These are phyloP conservation scores for Sarocladiaceae sp. DNA, from an alignment of 2,329 filamentous ascomycete species.

Conservation along the genomic window DNA sequence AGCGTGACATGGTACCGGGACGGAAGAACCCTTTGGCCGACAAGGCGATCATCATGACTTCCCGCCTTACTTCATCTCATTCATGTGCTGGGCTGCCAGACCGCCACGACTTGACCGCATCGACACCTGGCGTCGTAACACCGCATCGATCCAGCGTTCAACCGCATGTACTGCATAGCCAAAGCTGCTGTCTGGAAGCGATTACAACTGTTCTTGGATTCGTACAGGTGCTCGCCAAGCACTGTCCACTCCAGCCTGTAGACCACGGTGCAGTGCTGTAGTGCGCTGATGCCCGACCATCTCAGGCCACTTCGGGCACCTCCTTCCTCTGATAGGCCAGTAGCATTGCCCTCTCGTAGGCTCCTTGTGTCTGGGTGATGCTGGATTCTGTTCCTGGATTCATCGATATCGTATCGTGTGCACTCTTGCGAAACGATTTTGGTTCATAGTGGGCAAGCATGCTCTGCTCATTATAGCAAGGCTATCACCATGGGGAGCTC, in stretches of 20 bases:
- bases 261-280: background rate
- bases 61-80: background rate
- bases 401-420: background rate
- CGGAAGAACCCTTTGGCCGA: background rate
- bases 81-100: background rate
- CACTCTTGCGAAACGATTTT: background rate
- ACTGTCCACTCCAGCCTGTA: background rate
- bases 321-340: conserved; percentile 5
- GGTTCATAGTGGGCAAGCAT: conserved; percentile 1
- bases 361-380: background rate
- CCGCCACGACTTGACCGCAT: background rate
- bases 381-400: background rate
- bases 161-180: background rate
- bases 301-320: conserved; percentile 6
- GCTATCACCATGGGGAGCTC: conserved; percentile 29
- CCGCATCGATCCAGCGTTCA: background rate
- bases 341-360: background rate
- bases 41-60: conserved; percentile 1
- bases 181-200: background rate
- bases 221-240: conserved; percentile 2
- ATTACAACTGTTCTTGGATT: background rate
- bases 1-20: too few species aligned
- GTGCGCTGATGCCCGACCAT: conserved; percentile 9
- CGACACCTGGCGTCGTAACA: background rate
- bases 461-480: conserved; percentile 8